Percentiles rank a stretch among this genome's conserved stretches.
Conservation (phyloP, 371 early-diverging fungal species). For the Mortierella sp. region DNA sequence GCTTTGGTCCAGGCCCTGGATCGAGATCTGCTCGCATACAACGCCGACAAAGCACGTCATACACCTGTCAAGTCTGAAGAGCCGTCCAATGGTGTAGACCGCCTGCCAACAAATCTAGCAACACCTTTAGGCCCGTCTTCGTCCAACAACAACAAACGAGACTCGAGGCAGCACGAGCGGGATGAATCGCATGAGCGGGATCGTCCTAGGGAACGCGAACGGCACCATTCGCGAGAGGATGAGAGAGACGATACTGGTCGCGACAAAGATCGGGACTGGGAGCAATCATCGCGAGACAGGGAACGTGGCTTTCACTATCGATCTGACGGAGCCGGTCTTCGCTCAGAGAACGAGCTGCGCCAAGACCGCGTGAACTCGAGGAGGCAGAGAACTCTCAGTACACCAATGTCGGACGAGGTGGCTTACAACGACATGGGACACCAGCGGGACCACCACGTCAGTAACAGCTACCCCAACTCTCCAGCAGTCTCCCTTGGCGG, state of each 20-base stretch:
- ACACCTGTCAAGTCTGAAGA: slow-evolving; percentile 16
- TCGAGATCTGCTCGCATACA: slow-evolving; percentile 58
- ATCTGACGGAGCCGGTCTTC: slow-evolving; percentile 28
- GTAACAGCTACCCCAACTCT: slow-evolving; percentile 15
- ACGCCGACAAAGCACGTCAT: slow-evolving; percentile 50
- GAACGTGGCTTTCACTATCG: slow-evolving; percentile 17
- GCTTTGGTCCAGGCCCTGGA: slow-evolving; percentile 59
- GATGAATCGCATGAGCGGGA: slow-evolving; percentile 44
- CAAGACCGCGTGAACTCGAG: slow-evolving; percentile 1
- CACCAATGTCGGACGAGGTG: slow-evolving; percentile 18
- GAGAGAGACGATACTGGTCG: slow-evolving; percentile 52
- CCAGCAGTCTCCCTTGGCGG: neutral
- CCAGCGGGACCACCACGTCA: slow-evolving; percentile 8
- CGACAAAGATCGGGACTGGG: slow-evolving; percentile 61
- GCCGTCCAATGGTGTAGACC: neutral
- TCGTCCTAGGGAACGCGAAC: slow-evolving; percentile 61
- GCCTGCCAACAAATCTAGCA: neutral
- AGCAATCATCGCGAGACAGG: slow-evolving; percentile 46
- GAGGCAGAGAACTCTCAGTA: slow-evolving; percentile 28
- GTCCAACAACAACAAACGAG: slow-evolving; percentile 2
- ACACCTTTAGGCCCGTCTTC: neutral
- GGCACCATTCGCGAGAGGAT: slow-evolving; percentile 59
- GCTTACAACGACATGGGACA: slow-evolving; percentile 11
- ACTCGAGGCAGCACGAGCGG: slow-evolving; percentile 1
- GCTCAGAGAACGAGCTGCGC: slow-evolving; percentile 10